Conservation (phyloP, 2,329 filamentous ascomycete species). For the Amphichorda felina region DNA sequence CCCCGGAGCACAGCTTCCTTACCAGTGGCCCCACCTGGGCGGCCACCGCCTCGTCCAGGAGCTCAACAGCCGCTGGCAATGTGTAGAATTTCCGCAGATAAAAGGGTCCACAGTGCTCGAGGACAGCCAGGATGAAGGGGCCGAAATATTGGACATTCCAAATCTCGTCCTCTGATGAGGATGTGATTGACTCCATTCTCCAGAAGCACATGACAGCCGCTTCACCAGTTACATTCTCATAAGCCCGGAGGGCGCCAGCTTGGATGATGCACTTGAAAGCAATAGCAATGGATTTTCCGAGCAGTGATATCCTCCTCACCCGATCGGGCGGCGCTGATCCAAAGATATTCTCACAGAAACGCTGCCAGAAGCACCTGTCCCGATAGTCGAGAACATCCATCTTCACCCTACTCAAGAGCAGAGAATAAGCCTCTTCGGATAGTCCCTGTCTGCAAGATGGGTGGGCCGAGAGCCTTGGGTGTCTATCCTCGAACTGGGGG, state of each 20-base stretch:
- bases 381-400: neutral
- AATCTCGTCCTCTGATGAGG: too few relatives aligned
- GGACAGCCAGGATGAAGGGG: neutral
- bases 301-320: neutral
- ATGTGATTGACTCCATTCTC: neutral
- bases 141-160: neutral
- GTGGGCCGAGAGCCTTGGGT: conserved; percentile 1
- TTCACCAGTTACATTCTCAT: neutral
- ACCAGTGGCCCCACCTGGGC: neutral
- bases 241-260: neutral
- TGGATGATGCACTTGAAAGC: neutral
- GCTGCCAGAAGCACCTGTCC: conserved; percentile 4
- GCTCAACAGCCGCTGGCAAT: neutral
- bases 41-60: neutral
- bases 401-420: conserved; percentile 2
- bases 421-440: neutral
- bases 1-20: neutral
- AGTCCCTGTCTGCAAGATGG: neutral
- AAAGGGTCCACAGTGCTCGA: neutral
- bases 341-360: neutral
- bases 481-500: neutral
- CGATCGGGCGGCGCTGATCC: neutral
- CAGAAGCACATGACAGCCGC: neutral
- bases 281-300: neutral
- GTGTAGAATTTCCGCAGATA: neutral